Percentiles rank a stretch among this genome's conserved stretches.
Evolutionary conservation across 768 basidiomycete genomes (phyloP).

Genomic region (Pisolithus microcarpus): DNA sequence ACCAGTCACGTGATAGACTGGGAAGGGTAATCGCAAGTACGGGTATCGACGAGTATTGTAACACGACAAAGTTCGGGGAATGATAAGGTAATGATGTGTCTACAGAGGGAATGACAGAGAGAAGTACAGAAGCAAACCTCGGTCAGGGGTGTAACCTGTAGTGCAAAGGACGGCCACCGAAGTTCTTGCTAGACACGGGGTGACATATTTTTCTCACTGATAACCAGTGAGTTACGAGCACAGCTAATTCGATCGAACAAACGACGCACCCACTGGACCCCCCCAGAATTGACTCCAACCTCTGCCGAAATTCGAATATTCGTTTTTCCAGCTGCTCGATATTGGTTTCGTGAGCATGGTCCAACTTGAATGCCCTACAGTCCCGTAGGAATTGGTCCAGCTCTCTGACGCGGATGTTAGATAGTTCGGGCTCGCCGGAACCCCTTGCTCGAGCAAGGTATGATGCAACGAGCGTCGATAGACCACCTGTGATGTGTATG

Average conservation of each 20-base stretch:
- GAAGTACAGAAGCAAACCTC: too few species aligned
- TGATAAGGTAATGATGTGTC: too few species aligned
- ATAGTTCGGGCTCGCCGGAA: slow-evolving; percentile 64
- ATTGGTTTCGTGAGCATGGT: slow-evolving; percentile 37
- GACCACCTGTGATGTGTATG: slow-evolving; percentile 38
- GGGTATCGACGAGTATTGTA: not conserved
- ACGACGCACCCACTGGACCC: slow-evolving; percentile 4
- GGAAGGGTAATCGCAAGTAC: too few species aligned
- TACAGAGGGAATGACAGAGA: too few species aligned
- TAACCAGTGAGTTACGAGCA: too few species aligned
- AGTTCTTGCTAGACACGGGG: too few species aligned
- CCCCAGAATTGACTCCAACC: slow-evolving; percentile 26
- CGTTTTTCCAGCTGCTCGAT: slow-evolving; percentile 7
- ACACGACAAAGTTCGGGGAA: not conserved
- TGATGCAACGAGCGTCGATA: slow-evolving; percentile 61
- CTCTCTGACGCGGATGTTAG: slow-evolving; percentile 47
- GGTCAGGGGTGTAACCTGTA: too few species aligned
- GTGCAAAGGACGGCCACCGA: too few species aligned
- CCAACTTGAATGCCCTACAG: slow-evolving; percentile 48
- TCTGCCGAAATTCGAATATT: slow-evolving; percentile 11
- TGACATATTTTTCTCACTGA: too few species aligned
- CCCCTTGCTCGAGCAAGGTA: slow-evolving; percentile 67
- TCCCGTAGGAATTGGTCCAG: slow-evolving; percentile 65
- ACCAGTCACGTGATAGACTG: not conserved
- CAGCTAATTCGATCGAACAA: too few species aligned